A percentile compares a stretch with the other conserved stretches of the same genome.
phyloP scores from a whole-genome alignment of 2,329 filamentous ascomycete genomes.

The Trichophyton equinum region DNA sequence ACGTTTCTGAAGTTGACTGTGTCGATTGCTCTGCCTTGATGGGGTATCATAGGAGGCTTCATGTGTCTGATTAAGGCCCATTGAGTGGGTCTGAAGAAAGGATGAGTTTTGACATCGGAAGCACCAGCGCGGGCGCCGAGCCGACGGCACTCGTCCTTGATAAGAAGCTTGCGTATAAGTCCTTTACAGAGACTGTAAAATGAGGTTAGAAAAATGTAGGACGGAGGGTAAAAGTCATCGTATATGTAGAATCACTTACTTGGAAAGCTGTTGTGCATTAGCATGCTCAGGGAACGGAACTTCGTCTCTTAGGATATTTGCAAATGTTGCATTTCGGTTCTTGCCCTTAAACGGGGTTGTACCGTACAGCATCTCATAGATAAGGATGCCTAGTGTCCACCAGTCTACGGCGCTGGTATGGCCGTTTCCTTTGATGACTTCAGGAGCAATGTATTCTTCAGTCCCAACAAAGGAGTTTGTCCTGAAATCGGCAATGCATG shows the following conservation, averaged over 20 bases:
- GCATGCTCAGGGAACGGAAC: constrained; percentile 89
- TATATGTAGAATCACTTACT: constrained; percentile 48
- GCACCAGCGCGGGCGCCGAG: constrained; percentile 88
- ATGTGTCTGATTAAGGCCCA: constrained; percentile 96
- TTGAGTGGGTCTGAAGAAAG: constrained; percentile 90
- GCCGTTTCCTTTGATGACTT: constrained; percentile 96
- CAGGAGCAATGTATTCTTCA: constrained; percentile 96
- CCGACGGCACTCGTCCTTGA: constrained; percentile 92
- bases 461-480: constrained; percentile 98
- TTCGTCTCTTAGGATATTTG: constrained; percentile 90
- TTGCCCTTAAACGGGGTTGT: constrained; percentile 99
- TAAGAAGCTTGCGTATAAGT: constrained; percentile 86
- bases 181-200: constrained; percentile 75
- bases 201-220: constrained; percentile 3
- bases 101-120: constrained; percentile 89
- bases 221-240: neutral
- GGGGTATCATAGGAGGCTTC: constrained; percentile 93
- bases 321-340: constrained; percentile 95
- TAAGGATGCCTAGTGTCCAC: constrained; percentile 95
- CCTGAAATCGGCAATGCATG: constrained; percentile 94
- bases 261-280: constrained; percentile 73
- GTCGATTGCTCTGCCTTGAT: constrained; percentile 79
- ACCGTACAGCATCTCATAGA: constrained; percentile 98
- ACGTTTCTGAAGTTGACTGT: constrained; percentile 96
- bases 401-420: constrained; percentile 98